Conservation (phyloP, 139 green algal genomes). For the Auxenochlorella pyrenoidosa region DNA sequence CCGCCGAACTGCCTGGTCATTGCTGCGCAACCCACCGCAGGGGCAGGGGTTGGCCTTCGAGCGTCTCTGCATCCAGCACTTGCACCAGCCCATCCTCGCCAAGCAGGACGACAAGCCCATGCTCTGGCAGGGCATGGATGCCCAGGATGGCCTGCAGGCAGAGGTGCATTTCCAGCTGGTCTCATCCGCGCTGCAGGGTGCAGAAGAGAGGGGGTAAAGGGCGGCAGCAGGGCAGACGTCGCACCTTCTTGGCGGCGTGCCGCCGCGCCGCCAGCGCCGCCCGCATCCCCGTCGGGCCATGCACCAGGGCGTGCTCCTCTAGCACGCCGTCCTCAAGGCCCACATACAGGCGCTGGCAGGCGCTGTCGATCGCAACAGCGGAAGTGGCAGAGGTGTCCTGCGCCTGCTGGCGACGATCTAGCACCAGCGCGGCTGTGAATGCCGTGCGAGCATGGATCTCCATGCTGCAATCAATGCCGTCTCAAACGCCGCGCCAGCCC, state of each 20-base stretch:
- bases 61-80: conserved; percentile 1
- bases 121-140: background rate
- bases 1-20: background rate
- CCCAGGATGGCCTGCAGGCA: conserved; percentile 24
- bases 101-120: background rate
- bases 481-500: background rate
- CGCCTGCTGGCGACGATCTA: background rate
- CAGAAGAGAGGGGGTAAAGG: too few species aligned
- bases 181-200: too few species aligned
- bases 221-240: background rate
- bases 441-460: background rate
- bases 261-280: conserved; percentile 50
- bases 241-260: conserved; percentile 55
- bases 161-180: background rate
- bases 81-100: conserved; percentile 2
- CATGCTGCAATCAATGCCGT: background rate
- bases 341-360: conserved; percentile 46
- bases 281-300: background rate
- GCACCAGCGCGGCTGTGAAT: conserved; percentile 19
- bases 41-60: conserved; percentile 6
- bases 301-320: conserved; percentile 53
- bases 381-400: conserved; percentile 37
- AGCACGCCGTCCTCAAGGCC: conserved; percentile 61
- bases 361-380: conserved; percentile 36
- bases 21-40: background rate